phyloP scores from a whole-genome alignment of 73 alveolate genomes.

The Paramecium sexaurelia region DNA sequence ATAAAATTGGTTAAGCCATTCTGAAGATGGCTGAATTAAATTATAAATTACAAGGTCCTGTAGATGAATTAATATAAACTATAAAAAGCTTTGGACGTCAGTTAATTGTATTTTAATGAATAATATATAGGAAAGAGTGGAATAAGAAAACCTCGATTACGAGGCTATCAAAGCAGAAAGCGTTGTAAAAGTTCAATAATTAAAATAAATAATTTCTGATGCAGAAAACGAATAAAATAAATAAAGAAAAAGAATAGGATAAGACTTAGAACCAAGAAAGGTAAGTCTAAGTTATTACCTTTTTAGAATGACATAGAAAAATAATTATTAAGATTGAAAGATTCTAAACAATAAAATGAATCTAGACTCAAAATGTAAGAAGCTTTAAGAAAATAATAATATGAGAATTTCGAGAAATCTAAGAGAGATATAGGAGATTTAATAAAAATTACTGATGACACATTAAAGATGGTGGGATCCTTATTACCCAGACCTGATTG shows the following conservation, averaged over 20 bases:
- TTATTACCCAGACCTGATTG: constrained; percentile 50
- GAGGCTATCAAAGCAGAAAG: constrained; percentile 52
- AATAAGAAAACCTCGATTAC: constrained; percentile 45
- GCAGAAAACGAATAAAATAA: constrained; percentile 35
- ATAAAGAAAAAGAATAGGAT: constrained; percentile 19
- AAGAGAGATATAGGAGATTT: constrained; percentile 21
- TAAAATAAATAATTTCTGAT: neutral
- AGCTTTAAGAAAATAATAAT: constrained; percentile 27
- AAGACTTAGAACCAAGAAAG: constrained; percentile 45
- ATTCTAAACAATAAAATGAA: neutral
- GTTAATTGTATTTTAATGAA: neutral
- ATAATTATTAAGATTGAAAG: neutral
- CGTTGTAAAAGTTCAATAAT: constrained; percentile 18
- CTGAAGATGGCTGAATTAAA: constrained; percentile 52
- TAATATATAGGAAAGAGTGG: constrained; percentile 43
- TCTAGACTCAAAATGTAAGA: constrained; percentile 19
- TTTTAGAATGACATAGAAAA: constrained; percentile 1
- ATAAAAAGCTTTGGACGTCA: constrained; percentile 39
- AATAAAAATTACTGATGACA: neutral
- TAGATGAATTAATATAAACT: constrained; percentile 43
- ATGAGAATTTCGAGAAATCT: constrained; percentile 16
- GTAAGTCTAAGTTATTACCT: neutral
- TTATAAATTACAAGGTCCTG: constrained; percentile 47
- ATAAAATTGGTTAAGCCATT: constrained; percentile 46
- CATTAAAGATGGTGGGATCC: constrained; percentile 21